A percentile compares a stretch with the other conserved stretches of the same genome.
phyloP scores from a whole-genome alignment of 305 asterid species.

The Petunia hybrid region DNA sequence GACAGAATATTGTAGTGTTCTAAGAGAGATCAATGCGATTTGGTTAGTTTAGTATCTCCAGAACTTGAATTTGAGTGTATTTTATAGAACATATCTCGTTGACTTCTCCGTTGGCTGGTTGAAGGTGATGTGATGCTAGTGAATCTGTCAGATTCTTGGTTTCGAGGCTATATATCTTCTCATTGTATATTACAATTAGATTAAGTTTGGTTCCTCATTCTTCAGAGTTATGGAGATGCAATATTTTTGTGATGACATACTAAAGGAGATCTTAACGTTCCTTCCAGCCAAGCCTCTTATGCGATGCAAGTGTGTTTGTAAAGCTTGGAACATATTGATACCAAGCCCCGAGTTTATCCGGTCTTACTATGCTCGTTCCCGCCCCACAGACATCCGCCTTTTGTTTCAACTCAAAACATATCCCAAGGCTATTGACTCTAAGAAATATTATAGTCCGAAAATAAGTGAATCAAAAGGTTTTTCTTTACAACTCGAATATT shows the following conservation, averaged over 20 bases:
- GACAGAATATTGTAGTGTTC: too few relatives aligned
- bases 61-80: too few relatives aligned
- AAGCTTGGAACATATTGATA: not conserved
- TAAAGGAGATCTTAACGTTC: not conserved
- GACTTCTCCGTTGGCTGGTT: too few relatives aligned
- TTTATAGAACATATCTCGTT: too few relatives aligned
- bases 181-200: too few relatives aligned
- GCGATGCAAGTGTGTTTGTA: not conserved
- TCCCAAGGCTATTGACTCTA: not conserved
- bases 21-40: too few relatives aligned
- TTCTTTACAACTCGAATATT: not conserved
- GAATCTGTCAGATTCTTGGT: too few relatives aligned
- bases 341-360: not conserved
- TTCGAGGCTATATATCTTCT: too few relatives aligned
- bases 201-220: not conserved
- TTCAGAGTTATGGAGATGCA: not conserved
- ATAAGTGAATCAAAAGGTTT: not conserved
- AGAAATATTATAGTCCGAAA: too few relatives aligned
- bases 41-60: too few relatives aligned
- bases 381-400: not conserved
- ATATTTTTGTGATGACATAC: not conserved
- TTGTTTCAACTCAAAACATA: not conserved
- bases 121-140: too few relatives aligned
- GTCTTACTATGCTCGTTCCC: not conserved
- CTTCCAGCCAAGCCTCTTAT: not conserved